These are phyloP conservation scores for Epichloe aotearoae DNA, from an alignment of 2,329 filamentous ascomycete genomes.

Conservation along the genomic window DNA sequence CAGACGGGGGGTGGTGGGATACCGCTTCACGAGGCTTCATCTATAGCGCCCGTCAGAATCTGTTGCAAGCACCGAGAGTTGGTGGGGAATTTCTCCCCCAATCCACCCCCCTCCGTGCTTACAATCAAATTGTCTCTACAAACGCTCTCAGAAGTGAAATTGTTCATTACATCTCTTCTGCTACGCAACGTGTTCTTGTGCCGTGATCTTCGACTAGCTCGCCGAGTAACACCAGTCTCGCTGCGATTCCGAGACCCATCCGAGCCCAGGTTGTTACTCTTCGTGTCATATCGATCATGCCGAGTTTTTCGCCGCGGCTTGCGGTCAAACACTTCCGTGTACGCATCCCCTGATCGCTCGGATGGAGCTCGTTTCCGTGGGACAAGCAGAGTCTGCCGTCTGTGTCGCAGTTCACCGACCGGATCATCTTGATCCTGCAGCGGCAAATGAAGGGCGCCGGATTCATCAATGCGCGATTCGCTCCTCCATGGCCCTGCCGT, in stretches of 20 bases:
- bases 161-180: constrained; percentile 36
- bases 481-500: neutral
- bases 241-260: neutral
- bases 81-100: too few species aligned
- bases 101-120: neutral
- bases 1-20: neutral
- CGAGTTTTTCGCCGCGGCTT: constrained; percentile 9
- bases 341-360: neutral
- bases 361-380: neutral
- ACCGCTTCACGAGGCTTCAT: constrained; percentile 1
- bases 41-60: neutral
- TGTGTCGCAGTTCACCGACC: neutral
- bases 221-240: neutral
- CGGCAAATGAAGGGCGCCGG: neutral
- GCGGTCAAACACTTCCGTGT: constrained; percentile 4
- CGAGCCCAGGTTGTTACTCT: neutral
- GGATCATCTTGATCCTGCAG: neutral
- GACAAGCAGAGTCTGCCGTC: neutral
- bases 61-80: neutral
- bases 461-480: neutral
- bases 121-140: constrained; percentile 3
- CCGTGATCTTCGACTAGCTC: neutral
- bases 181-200: constrained; percentile 18
- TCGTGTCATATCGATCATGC: constrained; percentile 8
- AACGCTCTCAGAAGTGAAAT: constrained; percentile 33